Evolutionary conservation across 345 rosid genomes (phyloP).

Genomic region (Carallia pectinifolia): DNA sequence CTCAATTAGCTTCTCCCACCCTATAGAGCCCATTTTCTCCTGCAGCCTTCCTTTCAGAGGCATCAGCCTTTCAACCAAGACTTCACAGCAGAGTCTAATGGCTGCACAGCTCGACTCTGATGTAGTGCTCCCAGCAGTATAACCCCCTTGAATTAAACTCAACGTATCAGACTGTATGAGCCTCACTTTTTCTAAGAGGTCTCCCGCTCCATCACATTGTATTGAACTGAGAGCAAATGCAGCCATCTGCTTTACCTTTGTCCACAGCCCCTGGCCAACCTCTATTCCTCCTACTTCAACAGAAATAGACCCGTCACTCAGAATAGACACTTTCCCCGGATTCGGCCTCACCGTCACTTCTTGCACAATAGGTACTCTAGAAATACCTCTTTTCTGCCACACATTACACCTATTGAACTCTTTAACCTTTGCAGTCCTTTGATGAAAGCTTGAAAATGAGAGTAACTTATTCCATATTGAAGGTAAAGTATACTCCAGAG

Average conservation of each 20-base stretch:
- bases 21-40: slow-evolving; percentile 47
- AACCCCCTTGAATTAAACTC: slow-evolving; percentile 71
- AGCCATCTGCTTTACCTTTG: slow-evolving; percentile 87
- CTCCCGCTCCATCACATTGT: slow-evolving; percentile 40
- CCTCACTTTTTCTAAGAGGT: slow-evolving; percentile 61
- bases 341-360: slow-evolving; percentile 47
- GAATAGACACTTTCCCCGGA: slow-evolving; percentile 81
- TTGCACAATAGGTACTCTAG: slow-evolving; percentile 60
- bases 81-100: slow-evolving; percentile 62
- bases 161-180: slow-evolving; percentile 69
- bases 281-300: slow-evolving; percentile 94
- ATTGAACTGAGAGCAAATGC: slow-evolving; percentile 73
- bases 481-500: slow-evolving; percentile 61
- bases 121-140: slow-evolving; percentile 83
- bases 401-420: slow-evolving; percentile 52
- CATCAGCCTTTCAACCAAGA: slow-evolving; percentile 61
- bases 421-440: slow-evolving; percentile 46
- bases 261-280: slow-evolving; percentile 93
- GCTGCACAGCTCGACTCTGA: slow-evolving; percentile 90
- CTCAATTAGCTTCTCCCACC: slow-evolving; percentile 64
- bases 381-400: slow-evolving; percentile 81
- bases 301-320: slow-evolving; percentile 80
- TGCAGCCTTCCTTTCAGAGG: slow-evolving; percentile 48
- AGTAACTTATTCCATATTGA: slow-evolving; percentile 70
- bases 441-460: slow-evolving; percentile 41